phyloP scores from a whole-genome alignment of 805 yeast species.

The Candida tallmaniae region DNA sequence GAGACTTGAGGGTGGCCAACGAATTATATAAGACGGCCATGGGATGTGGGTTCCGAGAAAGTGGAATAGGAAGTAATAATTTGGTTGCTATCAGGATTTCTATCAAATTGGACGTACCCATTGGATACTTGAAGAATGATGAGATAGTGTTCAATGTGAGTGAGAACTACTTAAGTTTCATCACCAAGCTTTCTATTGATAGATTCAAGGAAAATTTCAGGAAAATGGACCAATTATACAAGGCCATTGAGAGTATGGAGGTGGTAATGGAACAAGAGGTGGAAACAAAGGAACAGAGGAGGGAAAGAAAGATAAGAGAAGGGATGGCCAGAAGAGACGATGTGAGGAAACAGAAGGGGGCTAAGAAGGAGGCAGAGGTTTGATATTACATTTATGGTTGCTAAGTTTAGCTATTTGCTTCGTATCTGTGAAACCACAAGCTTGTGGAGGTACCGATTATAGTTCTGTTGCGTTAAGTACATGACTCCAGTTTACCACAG shows the following conservation, averaged over 20 bases:
- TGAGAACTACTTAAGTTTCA: constrained; percentile 44
- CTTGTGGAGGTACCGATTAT: no score
- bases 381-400: no score
- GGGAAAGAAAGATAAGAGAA: constrained; percentile 48
- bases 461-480: no score
- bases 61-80: constrained; percentile 77
- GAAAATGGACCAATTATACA: constrained; percentile 48
- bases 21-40: constrained; percentile 64
- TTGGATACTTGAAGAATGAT: constrained; percentile 48
- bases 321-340: constrained; percentile 39
- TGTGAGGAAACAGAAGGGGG: constrained; percentile 9
- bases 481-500: no score
- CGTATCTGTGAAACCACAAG: no score
- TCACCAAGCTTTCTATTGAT: constrained; percentile 53
- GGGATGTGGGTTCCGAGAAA: constrained; percentile 82
- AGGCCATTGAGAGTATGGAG: constrained; percentile 34
- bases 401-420: no score
- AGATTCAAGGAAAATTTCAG: constrained; percentile 63
- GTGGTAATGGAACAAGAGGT: constrained; percentile 1
- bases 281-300: constrained; percentile 57
- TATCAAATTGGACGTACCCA: constrained; percentile 71
- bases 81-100: constrained; percentile 76
- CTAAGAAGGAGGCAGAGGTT: neutral
- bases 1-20: constrained; percentile 56
- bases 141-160: constrained; percentile 43